Base-by-base conservation (phyloP, 257 asterid genomes). In the Nicotiana tabacum region DNA sequence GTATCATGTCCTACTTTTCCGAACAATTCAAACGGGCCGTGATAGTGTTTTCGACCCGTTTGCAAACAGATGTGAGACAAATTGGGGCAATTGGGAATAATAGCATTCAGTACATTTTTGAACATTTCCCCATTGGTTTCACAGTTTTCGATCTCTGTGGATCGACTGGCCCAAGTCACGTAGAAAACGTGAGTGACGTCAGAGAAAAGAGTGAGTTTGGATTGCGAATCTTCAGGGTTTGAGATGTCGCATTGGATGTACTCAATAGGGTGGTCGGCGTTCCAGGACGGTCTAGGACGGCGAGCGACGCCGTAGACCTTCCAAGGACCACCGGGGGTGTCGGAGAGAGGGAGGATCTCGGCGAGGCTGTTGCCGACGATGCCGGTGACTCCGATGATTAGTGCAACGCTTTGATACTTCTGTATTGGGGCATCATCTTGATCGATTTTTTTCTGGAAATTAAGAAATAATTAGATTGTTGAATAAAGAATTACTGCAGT, bases 221-320 rank as follows among this genome's bases (percentile, higher is more conserved):
- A 70, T 61, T 66, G 66, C 39, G 88, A 30, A 37, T 85, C 83
- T 82, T 70, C 67, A 1, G 15, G 15, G 2, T 65, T 67, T 2
- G 86, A 82, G 76, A 88, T 82, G 32, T 88, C 90, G 43, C 88
- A 84, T 2, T 88, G 89, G 82, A 88, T 70, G 65, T 88, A 85
- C 3, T 88, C 77, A 9, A 87, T 17, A 2, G 15, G 84, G 21
- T 68, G 53, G 24, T 82, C 58, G 39, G 83, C 66, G 11, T 81
- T 81, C 90, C 90, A 88, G 1, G 46, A 4, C 0, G 87, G 87
- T 15, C 87, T 70, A 32, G 77, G 83, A 51, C 88, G 90, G 66
- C 90, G 85, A 1, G 90, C 88, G 21, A 85, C 84, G 30, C 90
- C 90, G 13, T 83, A 85, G 24, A 87, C 90, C 55, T 87, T 87